These are phyloP conservation scores for Calonectria crousiana DNA, from an alignment of 2,329 filamentous ascomycete genomes.

Conservation along the genomic window DNA sequence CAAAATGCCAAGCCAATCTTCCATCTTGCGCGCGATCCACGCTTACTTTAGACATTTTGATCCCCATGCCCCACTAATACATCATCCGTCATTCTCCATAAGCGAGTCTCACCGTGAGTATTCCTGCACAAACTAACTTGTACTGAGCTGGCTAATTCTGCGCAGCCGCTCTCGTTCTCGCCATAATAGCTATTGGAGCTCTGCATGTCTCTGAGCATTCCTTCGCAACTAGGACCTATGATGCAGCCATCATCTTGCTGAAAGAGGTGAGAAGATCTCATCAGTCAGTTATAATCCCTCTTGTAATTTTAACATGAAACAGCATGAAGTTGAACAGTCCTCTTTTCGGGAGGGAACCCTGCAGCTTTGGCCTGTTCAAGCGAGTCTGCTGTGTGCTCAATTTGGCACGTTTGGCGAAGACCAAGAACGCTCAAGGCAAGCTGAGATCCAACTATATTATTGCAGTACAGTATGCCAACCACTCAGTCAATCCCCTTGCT, in stretches of 20 bases:
- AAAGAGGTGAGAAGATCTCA: not conserved
- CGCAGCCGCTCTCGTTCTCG: not conserved
- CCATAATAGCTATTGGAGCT: not conserved
- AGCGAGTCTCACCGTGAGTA: not conserved
- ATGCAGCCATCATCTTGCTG: not conserved
- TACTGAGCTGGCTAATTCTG: not conserved
- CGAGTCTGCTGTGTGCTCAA: not conserved
- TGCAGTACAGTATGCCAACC: not conserved
- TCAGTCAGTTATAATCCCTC: not conserved
- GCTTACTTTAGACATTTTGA: not conserved
- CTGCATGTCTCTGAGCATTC: not conserved
- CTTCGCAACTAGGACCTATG: not conserved
- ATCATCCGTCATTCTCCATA: not conserved
- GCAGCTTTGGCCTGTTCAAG: not conserved
- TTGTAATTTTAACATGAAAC: not conserved
- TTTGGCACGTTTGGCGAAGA: not conserved
- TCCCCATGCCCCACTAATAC: not conserved
- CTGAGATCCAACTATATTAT: not conserved
- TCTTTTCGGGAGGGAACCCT: not conserved
- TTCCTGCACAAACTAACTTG: rapidly evolving
- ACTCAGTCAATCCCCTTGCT: not conserved
- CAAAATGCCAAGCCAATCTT: not conserved
- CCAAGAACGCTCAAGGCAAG: not conserved
- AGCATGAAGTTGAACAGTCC: not conserved
- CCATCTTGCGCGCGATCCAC: not conserved